A percentile compares a stretch with the other conserved stretches of the same genome.
phyloP scores from a whole-genome alignment of 78 protist genomes.

The Capsaspora owczarzaki region DNA sequence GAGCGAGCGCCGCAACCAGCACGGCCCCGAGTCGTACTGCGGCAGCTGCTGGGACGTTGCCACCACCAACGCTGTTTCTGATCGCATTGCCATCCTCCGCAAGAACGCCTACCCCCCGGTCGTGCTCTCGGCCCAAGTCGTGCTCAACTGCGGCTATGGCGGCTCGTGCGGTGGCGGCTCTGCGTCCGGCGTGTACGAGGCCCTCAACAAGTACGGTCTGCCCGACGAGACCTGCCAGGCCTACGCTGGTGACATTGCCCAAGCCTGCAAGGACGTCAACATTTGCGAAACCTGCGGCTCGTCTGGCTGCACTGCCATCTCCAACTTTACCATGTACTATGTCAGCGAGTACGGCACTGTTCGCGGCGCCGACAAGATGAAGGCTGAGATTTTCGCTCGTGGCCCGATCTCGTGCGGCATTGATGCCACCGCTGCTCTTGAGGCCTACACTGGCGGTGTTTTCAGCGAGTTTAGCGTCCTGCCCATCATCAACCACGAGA shows the following conservation, averaged over 20 bases:
- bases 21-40: slow-evolving; percentile 62
- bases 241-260: slow-evolving; percentile 20
- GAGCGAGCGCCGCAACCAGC: slow-evolving; percentile 62
- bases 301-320: not conserved
- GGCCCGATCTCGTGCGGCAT: slow-evolving; percentile 50
- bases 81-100: slow-evolving; percentile 1
- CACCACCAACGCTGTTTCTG: not conserved
- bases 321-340: not conserved
- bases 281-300: slow-evolving; percentile 17
- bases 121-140: slow-evolving; percentile 46
- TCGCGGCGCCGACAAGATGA: slow-evolving; percentile 36
- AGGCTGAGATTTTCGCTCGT: slow-evolving; percentile 39
- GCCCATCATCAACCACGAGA: slow-evolving; percentile 34
- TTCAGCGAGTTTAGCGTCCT: slow-evolving; percentile 13
- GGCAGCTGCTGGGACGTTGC: slow-evolving; percentile 26
- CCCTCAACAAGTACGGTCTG: not conserved
- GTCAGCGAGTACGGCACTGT: slow-evolving; percentile 36
- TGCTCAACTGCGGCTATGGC: not conserved
- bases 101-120: slow-evolving; percentile 10
- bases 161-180: slow-evolving; percentile 55
- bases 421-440: slow-evolving; percentile 30
- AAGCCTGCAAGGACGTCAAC: slow-evolving; percentile 3
- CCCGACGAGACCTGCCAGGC: slow-evolving; percentile 35
- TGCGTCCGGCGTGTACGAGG: slow-evolving; percentile 23
- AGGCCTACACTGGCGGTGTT: slow-evolving; percentile 38